These are phyloP conservation scores for Colletotrichum liaoningense DNA, from an alignment of 2,329 filamentous ascomycete species.

Conservation along the genomic window DNA sequence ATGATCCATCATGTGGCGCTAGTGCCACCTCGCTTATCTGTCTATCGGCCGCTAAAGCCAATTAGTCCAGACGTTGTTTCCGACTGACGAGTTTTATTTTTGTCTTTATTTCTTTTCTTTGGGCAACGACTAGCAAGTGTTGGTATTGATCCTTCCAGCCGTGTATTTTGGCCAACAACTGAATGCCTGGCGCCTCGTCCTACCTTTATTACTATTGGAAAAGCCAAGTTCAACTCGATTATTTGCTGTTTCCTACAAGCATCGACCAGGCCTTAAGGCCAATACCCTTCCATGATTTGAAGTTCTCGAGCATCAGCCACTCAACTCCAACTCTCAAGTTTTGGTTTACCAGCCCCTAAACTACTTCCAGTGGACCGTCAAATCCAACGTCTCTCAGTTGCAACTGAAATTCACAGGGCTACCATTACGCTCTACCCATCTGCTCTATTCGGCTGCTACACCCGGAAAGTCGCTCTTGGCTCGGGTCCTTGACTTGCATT, in stretches of 20 bases:
- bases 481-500: neutral
- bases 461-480: neutral
- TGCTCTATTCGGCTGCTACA: neutral
- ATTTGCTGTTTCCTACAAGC: neutral
- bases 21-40: slow-evolving; percentile 33
- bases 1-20: slow-evolving; percentile 11
- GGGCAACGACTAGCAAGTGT: neutral
- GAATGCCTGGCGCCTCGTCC: neutral
- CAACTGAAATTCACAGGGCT: neutral
- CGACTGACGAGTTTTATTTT: slow-evolving; percentile 23
- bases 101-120: slow-evolving; percentile 8
- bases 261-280: neutral
- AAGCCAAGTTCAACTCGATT: neutral
- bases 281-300: neutral
- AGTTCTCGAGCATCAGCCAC: neutral
- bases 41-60: slow-evolving; percentile 29
- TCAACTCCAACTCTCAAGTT: neutral
- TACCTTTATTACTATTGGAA: neutral
- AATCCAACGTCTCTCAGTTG: neutral
- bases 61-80: too few relatives aligned
- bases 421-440: neutral
- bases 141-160: neutral
- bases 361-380: neutral
- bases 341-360: neutral
- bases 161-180: neutral